Evolutionary conservation across 495 filamentous ascomycete species (phyloP).

Genomic region (Penicillium malachiteum): DNA sequence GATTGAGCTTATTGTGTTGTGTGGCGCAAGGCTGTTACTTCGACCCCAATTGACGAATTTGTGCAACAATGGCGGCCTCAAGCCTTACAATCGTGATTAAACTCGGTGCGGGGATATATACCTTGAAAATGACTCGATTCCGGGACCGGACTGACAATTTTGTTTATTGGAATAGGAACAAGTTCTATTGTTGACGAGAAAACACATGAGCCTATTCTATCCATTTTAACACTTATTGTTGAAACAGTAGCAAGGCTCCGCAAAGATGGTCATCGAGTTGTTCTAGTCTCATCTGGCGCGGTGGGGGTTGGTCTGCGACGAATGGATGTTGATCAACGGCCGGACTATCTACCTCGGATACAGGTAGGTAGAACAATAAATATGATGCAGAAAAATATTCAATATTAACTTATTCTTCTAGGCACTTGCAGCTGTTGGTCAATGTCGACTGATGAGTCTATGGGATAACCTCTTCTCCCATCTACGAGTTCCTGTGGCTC

Average conservation of each 20-base stretch:
- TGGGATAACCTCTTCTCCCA: slow-evolving; percentile 93
- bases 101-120: slow-evolving; percentile 64
- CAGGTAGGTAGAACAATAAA: slow-evolving; percentile 51
- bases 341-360: slow-evolving; percentile 80
- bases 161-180: slow-evolving; percentile 60
- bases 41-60: background rate
- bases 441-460: slow-evolving; percentile 91
- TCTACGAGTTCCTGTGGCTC: slow-evolving; percentile 83
- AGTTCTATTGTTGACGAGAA: slow-evolving; percentile 97
- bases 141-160: slow-evolving; percentile 10
- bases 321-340: slow-evolving; percentile 86
- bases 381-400: background rate
- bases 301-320: slow-evolving; percentile 88
- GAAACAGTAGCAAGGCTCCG: slow-evolving; percentile 83
- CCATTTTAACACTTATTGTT: slow-evolving; percentile 84
- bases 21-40: background rate
- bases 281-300: slow-evolving; percentile 94
- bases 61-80: slow-evolving; percentile 24
- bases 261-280: slow-evolving; percentile 89
- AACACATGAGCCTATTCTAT: slow-evolving; percentile 94
- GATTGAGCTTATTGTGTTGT: background rate
- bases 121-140: slow-evolving; percentile 9
- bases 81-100: slow-evolving; percentile 85
- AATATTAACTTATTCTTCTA: slow-evolving; percentile 32
- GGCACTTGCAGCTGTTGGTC: slow-evolving; percentile 93